Evolutionary conservation across 2,329 filamentous ascomycete species (phyloP).

Genomic region (Lizonia empirigonia): DNA sequence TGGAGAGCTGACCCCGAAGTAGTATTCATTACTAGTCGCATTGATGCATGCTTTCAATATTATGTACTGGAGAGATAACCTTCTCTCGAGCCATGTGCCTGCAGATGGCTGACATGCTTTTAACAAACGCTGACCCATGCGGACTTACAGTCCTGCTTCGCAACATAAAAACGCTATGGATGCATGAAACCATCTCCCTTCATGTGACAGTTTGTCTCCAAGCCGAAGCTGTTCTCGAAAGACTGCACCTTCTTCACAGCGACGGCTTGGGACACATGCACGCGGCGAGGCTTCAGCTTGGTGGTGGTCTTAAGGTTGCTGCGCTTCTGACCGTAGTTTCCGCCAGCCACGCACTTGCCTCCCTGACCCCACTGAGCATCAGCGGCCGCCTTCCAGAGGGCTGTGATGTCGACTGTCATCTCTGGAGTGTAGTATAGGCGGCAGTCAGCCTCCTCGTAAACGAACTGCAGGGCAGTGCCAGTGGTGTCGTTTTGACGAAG

Average conservation of each 20-base stretch:
- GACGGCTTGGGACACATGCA: slow-evolving; percentile 22
- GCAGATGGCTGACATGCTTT: slow-evolving; percentile 6
- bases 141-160: not conserved
- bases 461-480: slow-evolving; percentile 46
- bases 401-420: slow-evolving; percentile 48
- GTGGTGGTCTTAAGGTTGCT: slow-evolving; percentile 28
- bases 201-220: slow-evolving; percentile 39
- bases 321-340: slow-evolving; percentile 31
- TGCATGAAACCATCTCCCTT: slow-evolving; percentile 44
- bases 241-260: slow-evolving; percentile 29
- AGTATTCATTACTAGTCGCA: slow-evolving; percentile 11
- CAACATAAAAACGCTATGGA: slow-evolving; percentile 27
- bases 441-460: slow-evolving; percentile 49
- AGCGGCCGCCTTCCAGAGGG: slow-evolving; percentile 48
- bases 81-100: slow-evolving; percentile 5
- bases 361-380: slow-evolving; percentile 44
- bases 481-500: slow-evolving; percentile 38
- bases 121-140: slow-evolving; percentile 9
- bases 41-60: slow-evolving; percentile 2
- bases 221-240: slow-evolving; percentile 34
- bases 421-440: slow-evolving; percentile 50
- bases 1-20: slow-evolving; percentile 1
- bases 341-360: slow-evolving; percentile 39
- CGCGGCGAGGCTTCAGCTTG: slow-evolving; percentile 29
- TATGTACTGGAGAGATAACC: slow-evolving; percentile 6